These are phyloP conservation scores for Leccinum incarnatum DNA, from an alignment of 768 basidiomycete species.

Conservation along the genomic window DNA sequence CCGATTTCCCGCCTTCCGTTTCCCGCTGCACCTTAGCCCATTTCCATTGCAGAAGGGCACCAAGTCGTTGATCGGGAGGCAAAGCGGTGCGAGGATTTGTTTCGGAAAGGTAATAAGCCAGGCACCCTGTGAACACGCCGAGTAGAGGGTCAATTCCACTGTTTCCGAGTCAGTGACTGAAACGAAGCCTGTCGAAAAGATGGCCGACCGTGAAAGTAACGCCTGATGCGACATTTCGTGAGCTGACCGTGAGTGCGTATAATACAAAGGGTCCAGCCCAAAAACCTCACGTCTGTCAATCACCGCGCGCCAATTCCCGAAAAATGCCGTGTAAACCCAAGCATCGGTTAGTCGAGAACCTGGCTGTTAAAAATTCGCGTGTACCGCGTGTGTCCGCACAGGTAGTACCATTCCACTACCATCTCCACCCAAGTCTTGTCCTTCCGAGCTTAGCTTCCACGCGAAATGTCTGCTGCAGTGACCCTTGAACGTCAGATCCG, in stretches of 20 bases:
- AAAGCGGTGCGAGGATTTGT: constrained; percentile 72
- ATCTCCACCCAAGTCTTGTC: neutral
- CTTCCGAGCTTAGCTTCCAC: constrained; percentile 1
- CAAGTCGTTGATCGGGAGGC: constrained; percentile 52
- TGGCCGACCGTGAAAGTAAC: constrained; percentile 33
- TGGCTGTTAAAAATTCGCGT: constrained; percentile 27
- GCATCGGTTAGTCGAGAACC: constrained; percentile 20
- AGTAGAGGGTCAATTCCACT: constrained; percentile 71
- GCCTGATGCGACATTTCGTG: constrained; percentile 42
- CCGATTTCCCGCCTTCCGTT: constrained; percentile 1
- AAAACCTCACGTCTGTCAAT: constrained; percentile 10
- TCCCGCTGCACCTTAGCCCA: constrained; percentile 42
- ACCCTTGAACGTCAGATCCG: constrained; percentile 81
- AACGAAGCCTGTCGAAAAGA: neutral
- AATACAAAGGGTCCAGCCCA: neutral
- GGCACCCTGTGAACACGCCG: constrained; percentile 72
- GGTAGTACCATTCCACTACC: constrained; percentile 3
- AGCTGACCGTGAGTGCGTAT: constrained; percentile 2
- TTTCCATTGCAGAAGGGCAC: constrained; percentile 64
- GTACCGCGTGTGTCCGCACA: constrained; percentile 2
- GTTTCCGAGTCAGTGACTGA: constrained; percentile 6
- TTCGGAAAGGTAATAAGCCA: constrained; percentile 81
- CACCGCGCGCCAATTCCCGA: constrained; percentile 16
- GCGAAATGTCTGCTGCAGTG: constrained; percentile 45
- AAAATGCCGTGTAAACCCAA: constrained; percentile 26